Evolutionary conservation across 768 basidiomycete species (phyloP).

Genomic region (Lactarius vividus): DNA sequence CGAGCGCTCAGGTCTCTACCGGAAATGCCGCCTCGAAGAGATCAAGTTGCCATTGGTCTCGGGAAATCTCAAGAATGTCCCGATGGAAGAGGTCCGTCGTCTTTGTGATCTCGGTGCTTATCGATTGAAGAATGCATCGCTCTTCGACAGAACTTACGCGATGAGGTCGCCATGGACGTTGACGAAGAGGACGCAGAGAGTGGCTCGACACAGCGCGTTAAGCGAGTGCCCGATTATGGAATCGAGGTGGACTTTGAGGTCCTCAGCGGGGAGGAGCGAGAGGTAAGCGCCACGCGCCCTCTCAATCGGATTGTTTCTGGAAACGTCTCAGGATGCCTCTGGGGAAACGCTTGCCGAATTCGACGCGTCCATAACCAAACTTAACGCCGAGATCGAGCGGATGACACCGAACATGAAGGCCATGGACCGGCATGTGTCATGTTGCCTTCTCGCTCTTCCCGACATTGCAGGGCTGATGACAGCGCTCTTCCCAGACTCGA

Average conservation of each 20-base stretch:
- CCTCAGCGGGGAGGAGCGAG: constrained; percentile 72
- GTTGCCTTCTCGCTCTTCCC: neutral
- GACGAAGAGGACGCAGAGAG: constrained; percentile 80
- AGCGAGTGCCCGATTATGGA: constrained; percentile 75
- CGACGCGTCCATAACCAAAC: constrained; percentile 67
- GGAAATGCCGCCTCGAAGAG: constrained; percentile 92
- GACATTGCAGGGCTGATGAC: neutral
- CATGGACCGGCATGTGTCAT: constrained; percentile 68
- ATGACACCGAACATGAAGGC: constrained; percentile 99
- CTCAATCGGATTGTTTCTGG: neutral
- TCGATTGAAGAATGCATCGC: neutral
- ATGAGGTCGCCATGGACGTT: constrained; percentile 88
- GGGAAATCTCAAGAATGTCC: constrained; percentile 81
- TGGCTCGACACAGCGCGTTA: constrained; percentile 57
- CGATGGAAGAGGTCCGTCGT: constrained; percentile 86
- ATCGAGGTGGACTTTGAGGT: constrained; percentile 83
- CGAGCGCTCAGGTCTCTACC: constrained; percentile 83
- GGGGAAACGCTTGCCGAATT: constrained; percentile 65
- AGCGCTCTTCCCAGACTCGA: constrained; percentile 55
- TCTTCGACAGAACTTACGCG: constrained; percentile 61
- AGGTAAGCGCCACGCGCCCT: constrained; percentile 41
- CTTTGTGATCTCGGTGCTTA: neutral
- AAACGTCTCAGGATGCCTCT: constrained; percentile 49
- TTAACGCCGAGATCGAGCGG: constrained; percentile 78
- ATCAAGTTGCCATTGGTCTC: constrained; percentile 73